Percentiles rank a stretch among this genome's conserved stretches.
Evolutionary conservation across 176 grass and related monocot species (phyloP).

Genomic region (Rhipidocladum racemiflorum): DNA sequence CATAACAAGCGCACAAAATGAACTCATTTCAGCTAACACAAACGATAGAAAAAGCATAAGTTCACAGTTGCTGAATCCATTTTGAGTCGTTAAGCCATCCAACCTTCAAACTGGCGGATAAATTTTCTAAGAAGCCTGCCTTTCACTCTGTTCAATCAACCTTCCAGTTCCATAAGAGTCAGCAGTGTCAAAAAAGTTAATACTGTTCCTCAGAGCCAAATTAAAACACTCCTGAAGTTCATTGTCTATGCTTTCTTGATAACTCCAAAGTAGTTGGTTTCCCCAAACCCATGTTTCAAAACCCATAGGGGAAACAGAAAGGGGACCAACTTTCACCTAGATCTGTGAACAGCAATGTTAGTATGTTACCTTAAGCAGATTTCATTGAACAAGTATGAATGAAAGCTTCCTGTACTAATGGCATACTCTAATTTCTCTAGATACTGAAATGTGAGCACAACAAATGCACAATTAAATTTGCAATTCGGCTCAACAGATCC

Average conservation of each 20-base stretch:
- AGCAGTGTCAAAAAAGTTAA: conserved; percentile 91
- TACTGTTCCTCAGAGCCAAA: conserved; percentile 74
- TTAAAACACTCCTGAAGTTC: conserved; percentile 76
- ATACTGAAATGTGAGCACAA: neutral
- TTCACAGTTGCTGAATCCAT: neutral
- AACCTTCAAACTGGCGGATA: conserved; percentile 68
- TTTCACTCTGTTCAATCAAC: conserved; percentile 85
- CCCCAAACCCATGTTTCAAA: too few species aligned
- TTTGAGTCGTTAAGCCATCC: neutral
- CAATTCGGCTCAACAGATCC: neutral
- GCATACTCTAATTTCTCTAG: neutral
- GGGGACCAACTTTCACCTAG: too few species aligned
- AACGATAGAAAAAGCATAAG: neutral
- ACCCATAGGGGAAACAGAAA: too few species aligned
- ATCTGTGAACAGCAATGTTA: too few species aligned
- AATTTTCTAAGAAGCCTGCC: conserved; percentile 74
- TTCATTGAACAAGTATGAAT: neutral
- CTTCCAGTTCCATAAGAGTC: conserved; percentile 91
- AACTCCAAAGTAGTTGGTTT: conserved; percentile 87
- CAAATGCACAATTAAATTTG: neutral
- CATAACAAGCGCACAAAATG: neutral
- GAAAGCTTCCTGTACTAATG: neutral
- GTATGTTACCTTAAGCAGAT: neutral
- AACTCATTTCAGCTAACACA: neutral
- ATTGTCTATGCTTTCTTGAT: conserved; percentile 81